phyloP scores from a whole-genome alignment of 2,329 filamentous ascomycete species.

The Aurifilum marmelostoma region DNA sequence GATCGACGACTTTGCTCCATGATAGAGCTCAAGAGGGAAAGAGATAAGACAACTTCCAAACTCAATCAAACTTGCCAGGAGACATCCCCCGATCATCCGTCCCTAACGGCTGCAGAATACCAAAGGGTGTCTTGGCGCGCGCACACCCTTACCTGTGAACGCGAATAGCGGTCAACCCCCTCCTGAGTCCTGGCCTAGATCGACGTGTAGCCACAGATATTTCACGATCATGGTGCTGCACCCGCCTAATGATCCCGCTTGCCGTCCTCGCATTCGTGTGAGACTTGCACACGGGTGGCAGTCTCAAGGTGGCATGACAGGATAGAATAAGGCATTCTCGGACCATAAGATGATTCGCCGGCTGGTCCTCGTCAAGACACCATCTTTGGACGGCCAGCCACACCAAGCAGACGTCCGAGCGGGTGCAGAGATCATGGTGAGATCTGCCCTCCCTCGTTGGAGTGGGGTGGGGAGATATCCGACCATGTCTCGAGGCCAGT shows the following conservation, averaged over 20 bases:
- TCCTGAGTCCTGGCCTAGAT: background rate
- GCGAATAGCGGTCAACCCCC: constrained; percentile 5
- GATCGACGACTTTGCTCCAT: background rate
- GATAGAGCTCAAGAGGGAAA: background rate
- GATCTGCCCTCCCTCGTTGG: background rate
- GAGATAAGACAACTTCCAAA: background rate
- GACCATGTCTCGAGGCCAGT: background rate
- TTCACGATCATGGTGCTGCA: background rate
- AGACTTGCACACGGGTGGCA: no score
- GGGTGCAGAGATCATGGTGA: constrained; percentile 8
- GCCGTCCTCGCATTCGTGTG: background rate
- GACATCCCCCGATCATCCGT: background rate
- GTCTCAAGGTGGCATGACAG: background rate
- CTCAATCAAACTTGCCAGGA: background rate
- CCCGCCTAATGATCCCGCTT: background rate
- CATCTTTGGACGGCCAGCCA: background rate
- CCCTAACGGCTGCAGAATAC: background rate
- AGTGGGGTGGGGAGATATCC: background rate
- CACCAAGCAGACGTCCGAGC: background rate
- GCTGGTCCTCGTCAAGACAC: background rate
- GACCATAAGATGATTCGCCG: background rate
- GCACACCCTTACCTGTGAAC: background rate
- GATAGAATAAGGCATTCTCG: background rate
- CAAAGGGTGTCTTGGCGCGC: background rate
- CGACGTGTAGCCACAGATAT: background rate